These are phyloP conservation scores for Trametes cubensis DNA, from an alignment of 768 basidiomycete species.

Conservation along the genomic window DNA sequence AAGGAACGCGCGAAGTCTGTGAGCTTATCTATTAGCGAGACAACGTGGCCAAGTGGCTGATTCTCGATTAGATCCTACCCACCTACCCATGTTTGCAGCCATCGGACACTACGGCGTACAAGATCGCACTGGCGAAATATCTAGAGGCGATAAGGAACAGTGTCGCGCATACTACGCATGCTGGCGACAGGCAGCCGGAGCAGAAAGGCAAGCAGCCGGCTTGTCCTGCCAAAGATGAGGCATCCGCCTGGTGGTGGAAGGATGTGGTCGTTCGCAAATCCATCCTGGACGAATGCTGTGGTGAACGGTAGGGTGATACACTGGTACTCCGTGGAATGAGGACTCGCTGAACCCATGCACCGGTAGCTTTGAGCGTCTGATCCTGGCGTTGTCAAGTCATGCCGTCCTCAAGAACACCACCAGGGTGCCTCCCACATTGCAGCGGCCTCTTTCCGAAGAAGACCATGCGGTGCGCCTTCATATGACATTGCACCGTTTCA, in stretches of 20 bases:
- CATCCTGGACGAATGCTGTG: slow-evolving; percentile 55
- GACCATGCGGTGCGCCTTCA: slow-evolving; percentile 12
- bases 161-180: slow-evolving; percentile 36
- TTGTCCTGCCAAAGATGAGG: not conserved
- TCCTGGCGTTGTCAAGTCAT: slow-evolving; percentile 56
- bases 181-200: slow-evolving; percentile 13
- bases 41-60: not conserved
- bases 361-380: slow-evolving; percentile 52
- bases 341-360: slow-evolving; percentile 5
- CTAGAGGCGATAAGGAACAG: slow-evolving; percentile 49
- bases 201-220: slow-evolving; percentile 26
- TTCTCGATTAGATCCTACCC: slow-evolving; percentile 44
- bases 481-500: slow-evolving; percentile 10
- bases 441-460: slow-evolving; percentile 2
- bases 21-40: slow-evolving; percentile 7
- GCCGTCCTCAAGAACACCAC: slow-evolving; percentile 42
- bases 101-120: slow-evolving; percentile 54
- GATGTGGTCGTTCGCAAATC: slow-evolving; percentile 59
- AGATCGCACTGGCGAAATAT: slow-evolving; percentile 53
- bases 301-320: slow-evolving; percentile 44
- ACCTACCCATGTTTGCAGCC: slow-evolving; percentile 56
- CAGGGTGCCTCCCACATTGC: slow-evolving; percentile 15
- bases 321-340: slow-evolving; percentile 1
- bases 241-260: slow-evolving; percentile 55
- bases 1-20: slow-evolving; percentile 34